phyloP scores from a whole-genome alignment of 2,329 filamentous ascomycete species.

The Rutstroemia sp. region DNA sequence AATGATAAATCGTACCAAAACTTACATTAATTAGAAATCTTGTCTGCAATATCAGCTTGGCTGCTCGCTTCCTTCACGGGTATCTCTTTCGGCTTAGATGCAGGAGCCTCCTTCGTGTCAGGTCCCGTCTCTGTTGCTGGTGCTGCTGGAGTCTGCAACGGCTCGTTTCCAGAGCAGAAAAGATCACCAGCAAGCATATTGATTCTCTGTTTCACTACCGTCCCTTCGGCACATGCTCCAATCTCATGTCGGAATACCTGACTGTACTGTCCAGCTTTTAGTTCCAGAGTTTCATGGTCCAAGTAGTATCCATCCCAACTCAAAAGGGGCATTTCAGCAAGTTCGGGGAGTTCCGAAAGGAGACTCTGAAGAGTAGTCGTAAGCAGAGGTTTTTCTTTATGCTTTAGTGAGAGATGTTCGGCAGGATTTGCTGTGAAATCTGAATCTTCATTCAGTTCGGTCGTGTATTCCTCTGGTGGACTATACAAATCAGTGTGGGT shows the following conservation, averaged over 20 bases:
- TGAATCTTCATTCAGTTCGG: constrained; percentile 3
- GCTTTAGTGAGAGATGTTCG: constrained; percentile 21
- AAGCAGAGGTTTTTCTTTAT: constrained; percentile 33
- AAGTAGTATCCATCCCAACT: constrained; percentile 54
- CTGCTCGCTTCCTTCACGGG: background rate
- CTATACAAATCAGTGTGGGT: constrained; percentile 71
- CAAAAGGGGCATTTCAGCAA: constrained; percentile 49
- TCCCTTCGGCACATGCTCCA: constrained; percentile 50
- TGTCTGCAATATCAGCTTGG: background rate
- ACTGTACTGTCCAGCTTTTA: constrained; percentile 44
- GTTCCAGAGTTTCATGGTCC: constrained; percentile 34
- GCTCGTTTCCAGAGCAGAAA: constrained; percentile 24
- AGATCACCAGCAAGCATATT: constrained; percentile 19
- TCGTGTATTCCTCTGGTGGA: constrained; percentile 59
- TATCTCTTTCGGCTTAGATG: background rate
- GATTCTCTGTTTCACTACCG: constrained; percentile 13
- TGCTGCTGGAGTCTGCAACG: background rate
- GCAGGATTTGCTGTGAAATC: constrained; percentile 25
- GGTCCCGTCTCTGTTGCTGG: background rate
- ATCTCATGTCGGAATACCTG: constrained; percentile 52
- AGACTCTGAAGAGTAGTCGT: constrained; percentile 43
- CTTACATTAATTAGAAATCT: background rate
- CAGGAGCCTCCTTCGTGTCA: background rate
- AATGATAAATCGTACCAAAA: background rate
- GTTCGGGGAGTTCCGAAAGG: constrained; percentile 37